These are phyloP conservation scores for Leishmania aethiopica DNA, from an alignment of 208 protist genomes.

Conservation along the genomic window DNA sequence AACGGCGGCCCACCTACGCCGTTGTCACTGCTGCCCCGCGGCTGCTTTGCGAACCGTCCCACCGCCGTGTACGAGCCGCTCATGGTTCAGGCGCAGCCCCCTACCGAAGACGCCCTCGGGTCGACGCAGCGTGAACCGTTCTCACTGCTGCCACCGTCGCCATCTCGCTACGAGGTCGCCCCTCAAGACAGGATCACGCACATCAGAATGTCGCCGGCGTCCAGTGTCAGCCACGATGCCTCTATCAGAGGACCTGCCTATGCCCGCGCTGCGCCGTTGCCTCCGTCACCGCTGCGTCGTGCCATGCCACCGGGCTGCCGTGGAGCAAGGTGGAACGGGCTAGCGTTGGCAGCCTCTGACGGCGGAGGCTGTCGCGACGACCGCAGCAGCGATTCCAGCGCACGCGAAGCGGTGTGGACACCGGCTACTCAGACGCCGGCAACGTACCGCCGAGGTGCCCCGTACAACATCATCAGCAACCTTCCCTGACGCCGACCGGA, in stretches of 20 bases:
- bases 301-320: background rate
- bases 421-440: background rate
- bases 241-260: background rate
- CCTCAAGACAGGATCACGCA: background rate
- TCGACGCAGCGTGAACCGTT: background rate
- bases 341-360: background rate
- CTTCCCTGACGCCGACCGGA: slow-evolving; percentile 3
- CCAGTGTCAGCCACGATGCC: background rate
- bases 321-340: slow-evolving; percentile 1
- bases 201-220: slow-evolving; percentile 10
- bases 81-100: background rate
- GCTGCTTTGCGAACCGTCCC: slow-evolving; percentile 15
- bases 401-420: background rate
- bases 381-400: background rate
- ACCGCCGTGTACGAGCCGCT: slow-evolving; percentile 13
- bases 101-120: background rate
- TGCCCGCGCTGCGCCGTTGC: background rate
- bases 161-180: background rate
- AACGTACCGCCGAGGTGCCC: slow-evolving; percentile 16
- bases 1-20: background rate
- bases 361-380: background rate
- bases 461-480: slow-evolving; percentile 31
- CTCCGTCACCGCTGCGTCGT: background rate
- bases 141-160: background rate
- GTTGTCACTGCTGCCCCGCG: slow-evolving; percentile 12